Conservation (phyloP, 805 yeast species). For the Blastobotrys chiropterorum region DNA sequence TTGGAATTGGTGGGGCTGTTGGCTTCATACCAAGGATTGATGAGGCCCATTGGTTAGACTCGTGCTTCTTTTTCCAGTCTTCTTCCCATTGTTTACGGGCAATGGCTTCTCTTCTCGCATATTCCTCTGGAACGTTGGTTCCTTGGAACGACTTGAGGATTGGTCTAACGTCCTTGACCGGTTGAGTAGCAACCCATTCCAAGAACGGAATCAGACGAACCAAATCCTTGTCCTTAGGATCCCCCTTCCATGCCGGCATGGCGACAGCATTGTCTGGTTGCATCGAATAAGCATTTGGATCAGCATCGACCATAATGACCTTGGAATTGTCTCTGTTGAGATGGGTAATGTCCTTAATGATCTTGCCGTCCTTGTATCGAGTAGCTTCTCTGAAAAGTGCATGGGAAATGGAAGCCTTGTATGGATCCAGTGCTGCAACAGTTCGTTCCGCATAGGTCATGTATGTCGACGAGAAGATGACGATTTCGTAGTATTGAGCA, state of each 20-base stretch:
- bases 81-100: constrained; percentile 57
- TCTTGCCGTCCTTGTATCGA: constrained; percentile 78
- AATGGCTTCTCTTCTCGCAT: constrained; percentile 65
- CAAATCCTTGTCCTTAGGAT: constrained; percentile 67
- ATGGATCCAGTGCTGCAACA: constrained; percentile 86
- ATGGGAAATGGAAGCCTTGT: constrained; percentile 80
- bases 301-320: constrained; percentile 72
- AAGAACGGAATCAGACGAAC: constrained; percentile 82
- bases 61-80: constrained; percentile 40
- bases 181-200: constrained; percentile 89
- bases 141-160: constrained; percentile 67
- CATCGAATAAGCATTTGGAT: constrained; percentile 60
- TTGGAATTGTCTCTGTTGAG: constrained; percentile 87
- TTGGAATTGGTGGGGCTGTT: constrained; percentile 45
- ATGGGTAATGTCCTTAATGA: constrained; percentile 82
- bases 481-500: constrained; percentile 94
- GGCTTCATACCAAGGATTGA: constrained; percentile 59
- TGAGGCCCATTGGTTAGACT: constrained; percentile 39
- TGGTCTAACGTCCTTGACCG: constrained; percentile 83
- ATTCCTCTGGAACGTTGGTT: constrained; percentile 71
- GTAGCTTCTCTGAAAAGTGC: constrained; percentile 89
- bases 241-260: constrained; percentile 81
- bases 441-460: constrained; percentile 80
- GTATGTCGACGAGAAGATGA: constrained; percentile 78
- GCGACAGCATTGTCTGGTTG: constrained; percentile 96